A percentile compares a stretch with the other conserved stretches of the same genome.
Conservation (phyloP, 1,139 yeast genomes). For the Pneumocystis murina region DNA sequence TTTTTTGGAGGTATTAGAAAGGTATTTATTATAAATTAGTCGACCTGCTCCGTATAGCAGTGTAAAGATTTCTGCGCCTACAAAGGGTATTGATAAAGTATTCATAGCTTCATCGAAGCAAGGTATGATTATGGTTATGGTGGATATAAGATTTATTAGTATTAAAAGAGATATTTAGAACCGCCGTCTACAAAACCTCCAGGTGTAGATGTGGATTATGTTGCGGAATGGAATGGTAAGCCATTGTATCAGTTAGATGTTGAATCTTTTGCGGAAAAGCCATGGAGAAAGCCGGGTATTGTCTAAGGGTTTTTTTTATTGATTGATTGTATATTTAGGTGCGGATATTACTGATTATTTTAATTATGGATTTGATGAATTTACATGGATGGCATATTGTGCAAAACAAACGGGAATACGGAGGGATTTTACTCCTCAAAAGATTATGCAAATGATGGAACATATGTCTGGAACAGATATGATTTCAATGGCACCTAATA, state of each 20-base stretch:
- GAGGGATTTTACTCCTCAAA: constrained; percentile 55
- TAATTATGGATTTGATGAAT: constrained; percentile 91
- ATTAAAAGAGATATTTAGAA: constrained; percentile 23
- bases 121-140: constrained; percentile 1
- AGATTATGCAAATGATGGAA: constrained; percentile 21
- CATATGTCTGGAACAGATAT: neutral
- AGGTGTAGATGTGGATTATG: constrained; percentile 58
- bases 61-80: neutral
- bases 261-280: constrained; percentile 76
- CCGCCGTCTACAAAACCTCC: constrained; percentile 23
- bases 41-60: constrained; percentile 2
- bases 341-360: constrained; percentile 89
- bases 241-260: constrained; percentile 75
- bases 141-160: constrained; percentile 25
- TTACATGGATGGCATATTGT: constrained; percentile 89
- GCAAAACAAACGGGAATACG: constrained; percentile 72
- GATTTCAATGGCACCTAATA: constrained; percentile 7
- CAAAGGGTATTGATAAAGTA: neutral
- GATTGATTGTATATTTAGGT: constrained; percentile 28
- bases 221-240: constrained; percentile 67
- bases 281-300: constrained; percentile 74
- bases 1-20: constrained; percentile 13
- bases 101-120: neutral
- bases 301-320: neutral
- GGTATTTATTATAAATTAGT: constrained; percentile 15